Conservation (phyloP, 2,329 filamentous ascomycete species). For the Chrysoporthe puriensis region DNA sequence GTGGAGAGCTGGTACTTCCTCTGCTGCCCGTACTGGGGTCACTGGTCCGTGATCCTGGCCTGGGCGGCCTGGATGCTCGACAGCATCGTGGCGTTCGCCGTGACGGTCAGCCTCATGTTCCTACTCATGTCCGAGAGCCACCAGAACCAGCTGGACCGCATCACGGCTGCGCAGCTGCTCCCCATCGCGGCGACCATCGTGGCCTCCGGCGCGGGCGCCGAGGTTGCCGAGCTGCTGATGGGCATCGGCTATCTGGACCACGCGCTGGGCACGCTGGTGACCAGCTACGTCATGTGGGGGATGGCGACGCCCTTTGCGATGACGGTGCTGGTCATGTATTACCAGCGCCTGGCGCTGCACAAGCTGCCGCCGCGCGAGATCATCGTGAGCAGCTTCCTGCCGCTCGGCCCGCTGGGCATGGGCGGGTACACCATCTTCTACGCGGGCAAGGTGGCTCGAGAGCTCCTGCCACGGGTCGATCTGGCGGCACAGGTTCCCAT, state of each 20-base stretch:
- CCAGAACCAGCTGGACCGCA: conserved; percentile 18
- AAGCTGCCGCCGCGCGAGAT: conserved; percentile 39
- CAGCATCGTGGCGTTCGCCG: conserved; percentile 14
- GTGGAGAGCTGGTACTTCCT: conserved; percentile 8
- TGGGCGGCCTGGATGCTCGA: conserved; percentile 11
- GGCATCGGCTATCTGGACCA: background rate
- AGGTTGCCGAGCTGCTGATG: conserved; percentile 1
- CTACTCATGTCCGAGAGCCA: conserved; percentile 19
- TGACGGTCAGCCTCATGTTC: conserved; percentile 18
- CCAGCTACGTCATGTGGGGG: conserved; percentile 16
- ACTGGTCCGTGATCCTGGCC: conserved; percentile 38
- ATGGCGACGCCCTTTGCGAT: conserved; percentile 14
- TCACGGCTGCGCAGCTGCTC: conserved; percentile 43
- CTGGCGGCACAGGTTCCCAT: conserved; percentile 58
- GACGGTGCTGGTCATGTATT: conserved; percentile 14
- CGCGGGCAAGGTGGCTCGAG: conserved; percentile 64
- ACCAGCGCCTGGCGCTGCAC: conserved; percentile 15
- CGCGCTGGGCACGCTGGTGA: conserved; percentile 9
- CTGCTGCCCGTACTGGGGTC: conserved; percentile 13
- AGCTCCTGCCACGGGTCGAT: conserved; percentile 64
- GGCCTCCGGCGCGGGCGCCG: conserved; percentile 33
- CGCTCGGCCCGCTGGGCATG: conserved; percentile 50
- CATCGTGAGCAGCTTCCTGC: conserved; percentile 54
- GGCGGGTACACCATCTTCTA: conserved; percentile 56
- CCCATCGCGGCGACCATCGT: conserved; percentile 62